Percentiles rank a stretch among this genome's conserved stretches.
phyloP scores from a whole-genome alignment of 176 grass and related monocot genomes.

The Tillandsia leiboldiana region DNA sequence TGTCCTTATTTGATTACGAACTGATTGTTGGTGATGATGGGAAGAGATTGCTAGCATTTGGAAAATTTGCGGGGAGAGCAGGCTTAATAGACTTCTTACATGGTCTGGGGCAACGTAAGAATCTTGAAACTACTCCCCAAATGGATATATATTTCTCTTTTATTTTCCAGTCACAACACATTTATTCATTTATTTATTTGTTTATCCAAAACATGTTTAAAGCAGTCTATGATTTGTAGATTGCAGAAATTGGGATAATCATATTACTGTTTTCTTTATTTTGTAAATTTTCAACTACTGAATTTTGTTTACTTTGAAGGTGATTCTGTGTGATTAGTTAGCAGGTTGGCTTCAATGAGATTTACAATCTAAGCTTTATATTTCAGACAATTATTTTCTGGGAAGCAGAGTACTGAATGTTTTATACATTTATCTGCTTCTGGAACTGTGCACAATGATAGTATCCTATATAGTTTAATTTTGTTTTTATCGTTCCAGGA shows the following conservation, averaged over 20 bases:
- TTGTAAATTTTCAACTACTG: not conserved
- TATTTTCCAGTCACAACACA: not conserved
- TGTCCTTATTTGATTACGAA: constrained; percentile 86
- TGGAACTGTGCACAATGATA: not conserved
- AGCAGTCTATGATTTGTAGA: not conserved
- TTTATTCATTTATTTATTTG: not conserved
- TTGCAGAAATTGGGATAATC: not conserved
- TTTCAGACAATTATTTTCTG: not conserved
- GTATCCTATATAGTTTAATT: not conserved
- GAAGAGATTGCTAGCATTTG: constrained; percentile 81
- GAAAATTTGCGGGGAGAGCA: constrained; percentile 94
- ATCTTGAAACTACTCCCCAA: not conserved
- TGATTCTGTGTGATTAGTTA: not conserved
- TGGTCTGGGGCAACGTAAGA: constrained; percentile 84
- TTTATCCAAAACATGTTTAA: not conserved
- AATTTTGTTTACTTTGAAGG: not conserved
- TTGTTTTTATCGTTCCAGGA: constrained; percentile 33
- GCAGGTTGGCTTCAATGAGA: not conserved
- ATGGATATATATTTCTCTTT: constrained; percentile 11
- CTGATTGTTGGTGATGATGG: constrained; percentile 70
- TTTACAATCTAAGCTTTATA: not conserved
- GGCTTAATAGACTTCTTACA: constrained; percentile 93
- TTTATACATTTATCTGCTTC: not conserved
- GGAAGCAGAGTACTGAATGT: not conserved
- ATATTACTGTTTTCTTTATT: not conserved